Evolutionary conservation across 495 filamentous ascomycete species (phyloP).

Genomic region (Cryomyces antarcticus): DNA sequence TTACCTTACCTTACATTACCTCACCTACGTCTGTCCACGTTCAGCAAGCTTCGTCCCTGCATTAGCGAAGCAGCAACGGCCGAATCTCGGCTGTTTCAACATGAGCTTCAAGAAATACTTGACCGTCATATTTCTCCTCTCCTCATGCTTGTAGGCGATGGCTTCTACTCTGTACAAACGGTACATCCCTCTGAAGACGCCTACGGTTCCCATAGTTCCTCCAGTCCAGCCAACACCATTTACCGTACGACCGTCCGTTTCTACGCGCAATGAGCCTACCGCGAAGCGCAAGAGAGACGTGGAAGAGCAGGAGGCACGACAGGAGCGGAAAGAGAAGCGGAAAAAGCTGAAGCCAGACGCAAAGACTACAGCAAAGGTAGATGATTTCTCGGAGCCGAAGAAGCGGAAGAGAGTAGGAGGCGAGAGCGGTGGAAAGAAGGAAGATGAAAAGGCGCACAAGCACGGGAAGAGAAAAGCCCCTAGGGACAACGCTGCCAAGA

Average conservation of each 20-base stretch:
- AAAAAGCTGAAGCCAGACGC: not conserved
- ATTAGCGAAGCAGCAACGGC: too few species aligned
- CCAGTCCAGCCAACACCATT: too few species aligned
- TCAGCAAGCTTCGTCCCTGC: too few species aligned
- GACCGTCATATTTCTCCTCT: too few species aligned
- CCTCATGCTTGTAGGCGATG: too few species aligned
- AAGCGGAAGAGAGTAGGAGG: not conserved
- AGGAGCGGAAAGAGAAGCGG: not conserved
- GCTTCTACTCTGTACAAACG: too few species aligned
- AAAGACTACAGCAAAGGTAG: too few species aligned
- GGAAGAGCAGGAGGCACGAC: conserved; percentile 3
- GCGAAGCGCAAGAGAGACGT: not conserved
- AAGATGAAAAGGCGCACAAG: conserved; percentile 11
- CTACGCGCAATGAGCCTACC: conserved; percentile 20
- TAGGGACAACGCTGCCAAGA: not conserved
- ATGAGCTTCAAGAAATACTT: too few species aligned
- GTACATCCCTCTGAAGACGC: too few species aligned
- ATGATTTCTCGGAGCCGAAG: too few species aligned
- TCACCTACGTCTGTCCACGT: not conserved
- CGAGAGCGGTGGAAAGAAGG: conserved; percentile 2
- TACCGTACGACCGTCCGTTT: conserved; percentile 6
- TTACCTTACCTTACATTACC: not conserved
- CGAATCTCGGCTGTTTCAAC: too few species aligned
- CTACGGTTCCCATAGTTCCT: too few species aligned
- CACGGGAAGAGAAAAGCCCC: conserved; percentile 3